phyloP scores from a whole-genome alignment of 106 monocot genomes.

The Alisma plantagoaquatica region DNA sequence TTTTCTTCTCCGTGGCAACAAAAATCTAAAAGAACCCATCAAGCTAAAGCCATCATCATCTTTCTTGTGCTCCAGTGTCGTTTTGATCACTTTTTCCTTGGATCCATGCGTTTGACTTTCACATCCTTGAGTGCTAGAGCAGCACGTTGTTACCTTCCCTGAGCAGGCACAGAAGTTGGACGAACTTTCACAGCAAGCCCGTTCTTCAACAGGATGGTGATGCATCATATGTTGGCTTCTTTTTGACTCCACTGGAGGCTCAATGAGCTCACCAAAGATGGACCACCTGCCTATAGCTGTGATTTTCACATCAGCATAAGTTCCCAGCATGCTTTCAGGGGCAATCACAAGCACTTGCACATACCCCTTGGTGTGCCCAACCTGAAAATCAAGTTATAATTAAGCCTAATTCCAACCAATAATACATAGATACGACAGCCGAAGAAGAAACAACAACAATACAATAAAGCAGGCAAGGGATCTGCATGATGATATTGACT shows the following conservation, averaged over 20 bases:
- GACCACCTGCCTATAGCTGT: conserved; percentile 90
- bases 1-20: conserved; percentile 32
- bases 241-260: neutral
- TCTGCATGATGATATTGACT: no score
- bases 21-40: conserved; percentile 20
- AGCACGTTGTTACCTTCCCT: conserved; percentile 13
- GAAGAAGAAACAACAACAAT: neutral
- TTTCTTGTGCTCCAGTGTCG: neutral
- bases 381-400: conserved; percentile 25
- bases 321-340: conserved; percentile 70
- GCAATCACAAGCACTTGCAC: conserved; percentile 87
- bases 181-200: neutral
- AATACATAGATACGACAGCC: neutral
- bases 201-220: no score
- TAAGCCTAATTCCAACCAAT: neutral
- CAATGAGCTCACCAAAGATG: conserved; percentile 82
- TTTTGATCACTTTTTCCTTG: neutral
- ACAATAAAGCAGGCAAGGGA: neutral
- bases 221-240: neutral
- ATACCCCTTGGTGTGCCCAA: conserved; percentile 95
- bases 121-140: conserved; percentile 5
- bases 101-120: neutral
- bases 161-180: conserved; percentile 32
- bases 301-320: conserved; percentile 55
- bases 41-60: conserved; percentile 1